Evolutionary conservation across 2,329 filamentous ascomycete genomes (phyloP).

Genomic region (Trichoderma atrobrunneum): DNA sequence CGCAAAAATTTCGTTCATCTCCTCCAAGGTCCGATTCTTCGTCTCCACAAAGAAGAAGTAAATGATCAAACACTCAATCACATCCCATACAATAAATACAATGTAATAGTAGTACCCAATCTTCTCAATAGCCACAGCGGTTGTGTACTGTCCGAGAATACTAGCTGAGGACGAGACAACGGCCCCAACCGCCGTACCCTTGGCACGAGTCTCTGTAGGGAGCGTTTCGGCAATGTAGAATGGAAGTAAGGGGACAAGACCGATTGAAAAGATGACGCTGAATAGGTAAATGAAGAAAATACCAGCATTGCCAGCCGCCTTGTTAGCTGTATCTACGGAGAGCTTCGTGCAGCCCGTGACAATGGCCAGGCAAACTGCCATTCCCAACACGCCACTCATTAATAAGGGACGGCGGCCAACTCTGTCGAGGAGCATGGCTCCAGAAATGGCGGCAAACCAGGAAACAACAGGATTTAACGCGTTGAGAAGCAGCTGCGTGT

Average conservation of each 20-base stretch:
- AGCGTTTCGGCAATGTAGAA: constrained; percentile 25
- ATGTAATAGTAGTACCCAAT: constrained; percentile 40
- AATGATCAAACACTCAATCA: constrained; percentile 29
- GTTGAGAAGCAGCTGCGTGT: constrained; percentile 49
- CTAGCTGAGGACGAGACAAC: constrained; percentile 15
- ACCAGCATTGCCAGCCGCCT: constrained; percentile 55
- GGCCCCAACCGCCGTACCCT: constrained; percentile 18
- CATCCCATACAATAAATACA: constrained; percentile 34
- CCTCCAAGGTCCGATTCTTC: constrained; percentile 29
- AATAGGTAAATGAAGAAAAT: constrained; percentile 59
- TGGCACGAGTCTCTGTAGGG: constrained; percentile 23
- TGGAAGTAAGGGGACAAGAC: constrained; percentile 19
- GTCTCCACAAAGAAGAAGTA: constrained; percentile 38
- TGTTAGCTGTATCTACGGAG: constrained; percentile 43
- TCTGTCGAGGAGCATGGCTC: constrained; percentile 54
- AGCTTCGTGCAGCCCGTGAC: constrained; percentile 45
- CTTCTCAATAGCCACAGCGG: constrained; percentile 4
- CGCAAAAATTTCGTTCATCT: constrained; percentile 29
- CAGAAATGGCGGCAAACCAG: constrained; percentile 49
- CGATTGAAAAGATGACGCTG: constrained; percentile 37
- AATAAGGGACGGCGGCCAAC: constrained; percentile 57
- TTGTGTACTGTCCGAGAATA: constrained; percentile 19
- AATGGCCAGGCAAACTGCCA: constrained; percentile 49
- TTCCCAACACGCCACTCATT: constrained; percentile 28
- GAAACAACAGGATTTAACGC: constrained; percentile 53